These are phyloP conservation scores for Millerozyma acaciae DNA, from an alignment of 805 yeast genomes.

Conservation along the genomic window DNA sequence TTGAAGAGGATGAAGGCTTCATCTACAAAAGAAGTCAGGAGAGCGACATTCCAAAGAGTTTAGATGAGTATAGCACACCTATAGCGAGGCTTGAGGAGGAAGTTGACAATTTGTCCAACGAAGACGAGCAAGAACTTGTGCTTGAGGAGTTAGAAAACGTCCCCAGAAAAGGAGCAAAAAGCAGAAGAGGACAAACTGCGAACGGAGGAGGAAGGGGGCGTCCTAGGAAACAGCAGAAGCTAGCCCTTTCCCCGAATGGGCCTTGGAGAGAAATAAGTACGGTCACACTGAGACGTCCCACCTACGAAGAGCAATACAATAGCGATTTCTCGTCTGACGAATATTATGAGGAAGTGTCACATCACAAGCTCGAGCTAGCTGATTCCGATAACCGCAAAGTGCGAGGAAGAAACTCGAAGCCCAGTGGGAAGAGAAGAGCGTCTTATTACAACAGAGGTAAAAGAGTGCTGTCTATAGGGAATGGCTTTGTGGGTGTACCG, in stretches of 20 bases:
- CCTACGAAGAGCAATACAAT: background rate
- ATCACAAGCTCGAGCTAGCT: conserved; percentile 20
- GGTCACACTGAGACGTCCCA: too few species aligned
- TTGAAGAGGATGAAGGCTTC: conserved; percentile 33
- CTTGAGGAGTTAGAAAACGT: background rate
- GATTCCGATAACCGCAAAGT: conserved; percentile 7
- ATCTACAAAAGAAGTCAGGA: conserved; percentile 23
- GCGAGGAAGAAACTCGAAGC: background rate
- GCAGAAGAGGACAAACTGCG: conserved; percentile 10
- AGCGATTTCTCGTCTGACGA: conserved; percentile 20
- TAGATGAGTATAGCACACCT: conserved; percentile 18
- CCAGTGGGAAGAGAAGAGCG: conserved; percentile 38
- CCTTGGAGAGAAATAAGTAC: too few species aligned
- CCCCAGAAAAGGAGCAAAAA: conserved; percentile 1
- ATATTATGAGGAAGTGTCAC: conserved; percentile 29
- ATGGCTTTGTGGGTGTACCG: conserved; percentile 65
- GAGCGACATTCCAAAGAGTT: conserved; percentile 7
- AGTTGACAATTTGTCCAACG: conserved; percentile 7
- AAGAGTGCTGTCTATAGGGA: conserved; percentile 69
- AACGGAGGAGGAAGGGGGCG: conserved; percentile 11
- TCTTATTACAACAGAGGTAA: conserved; percentile 63
- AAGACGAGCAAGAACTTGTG: conserved; percentile 1
- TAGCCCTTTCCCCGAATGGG: conserved; percentile 5
- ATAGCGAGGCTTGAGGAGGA: conserved; percentile 12
- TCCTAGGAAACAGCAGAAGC: background rate